Conservation (phyloP, 345 rosid genomes). For the Rhodamnia rubescens region DNA sequence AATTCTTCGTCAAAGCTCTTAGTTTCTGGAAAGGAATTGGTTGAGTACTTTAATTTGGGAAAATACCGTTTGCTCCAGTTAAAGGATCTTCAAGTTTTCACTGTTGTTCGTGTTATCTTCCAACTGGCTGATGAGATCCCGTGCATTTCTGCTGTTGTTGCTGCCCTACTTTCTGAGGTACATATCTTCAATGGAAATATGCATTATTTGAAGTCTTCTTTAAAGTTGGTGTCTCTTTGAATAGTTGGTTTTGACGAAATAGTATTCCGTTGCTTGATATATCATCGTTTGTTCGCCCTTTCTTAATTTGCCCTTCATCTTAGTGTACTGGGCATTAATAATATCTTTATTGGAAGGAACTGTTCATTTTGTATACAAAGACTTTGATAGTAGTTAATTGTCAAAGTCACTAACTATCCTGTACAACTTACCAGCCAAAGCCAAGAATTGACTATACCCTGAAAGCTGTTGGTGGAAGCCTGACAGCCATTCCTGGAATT, state of each 20-base stretch:
- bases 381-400: not conserved
- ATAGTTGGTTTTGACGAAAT: not conserved
- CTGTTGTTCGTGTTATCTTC: constrained; percentile 83
- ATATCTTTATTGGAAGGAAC: not conserved
- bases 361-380: not conserved
- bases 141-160: constrained; percentile 93
- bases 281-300: not conserved
- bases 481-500: constrained; percentile 86
- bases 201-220: not conserved
- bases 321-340: not conserved
- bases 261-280: not conserved
- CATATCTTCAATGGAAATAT: not conserved
- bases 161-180: constrained; percentile 95
- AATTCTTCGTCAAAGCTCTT: not conserved
- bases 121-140: constrained; percentile 97
- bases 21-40: not conserved
- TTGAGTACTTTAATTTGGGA: not conserved
- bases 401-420: not conserved
- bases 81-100: constrained; percentile 95
- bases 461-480: constrained; percentile 98
- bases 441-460: constrained; percentile 86
- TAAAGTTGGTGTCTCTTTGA: not conserved
- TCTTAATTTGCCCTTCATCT: not conserved
- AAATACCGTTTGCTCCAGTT: constrained; percentile 30
- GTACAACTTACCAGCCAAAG: constrained; percentile 56